A percentile compares a stretch with the other conserved stretches of the same genome.
These are phyloP conservation scores for Zasmidium cellare DNA, from an alignment of 2,329 filamentous ascomycete genomes.

Conservation along the genomic window DNA sequence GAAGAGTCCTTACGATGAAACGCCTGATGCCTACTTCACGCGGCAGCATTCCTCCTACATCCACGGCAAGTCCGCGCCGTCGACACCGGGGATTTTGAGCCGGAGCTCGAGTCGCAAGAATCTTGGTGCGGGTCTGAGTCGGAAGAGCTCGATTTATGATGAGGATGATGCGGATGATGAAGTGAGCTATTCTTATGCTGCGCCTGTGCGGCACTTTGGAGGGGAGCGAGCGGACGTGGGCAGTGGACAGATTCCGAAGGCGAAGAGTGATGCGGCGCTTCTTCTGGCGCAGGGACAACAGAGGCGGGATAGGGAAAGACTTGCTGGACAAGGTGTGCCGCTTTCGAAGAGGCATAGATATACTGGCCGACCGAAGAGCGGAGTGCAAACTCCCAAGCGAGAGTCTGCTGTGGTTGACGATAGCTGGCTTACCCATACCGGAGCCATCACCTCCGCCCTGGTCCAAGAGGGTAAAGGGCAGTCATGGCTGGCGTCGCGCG, in stretches of 20 bases:
- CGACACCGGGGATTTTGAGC: conserved; percentile 50
- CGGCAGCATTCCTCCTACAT: conserved; percentile 48
- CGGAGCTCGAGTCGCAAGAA: conserved; percentile 41
- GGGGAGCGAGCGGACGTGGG: conserved; percentile 20
- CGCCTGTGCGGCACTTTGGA: background rate
- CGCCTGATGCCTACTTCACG: conserved; percentile 25
- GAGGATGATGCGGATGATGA: conserved; percentile 12
- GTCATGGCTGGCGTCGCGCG: conserved; percentile 57
- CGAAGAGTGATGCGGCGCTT: conserved; percentile 48
- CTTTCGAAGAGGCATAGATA: conserved; percentile 16
- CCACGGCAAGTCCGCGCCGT: conserved; percentile 49
- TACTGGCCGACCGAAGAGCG: conserved; percentile 10
- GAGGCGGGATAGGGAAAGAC: background rate
- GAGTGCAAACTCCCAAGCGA: conserved; percentile 16
- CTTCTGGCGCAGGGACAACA: conserved; percentile 27
- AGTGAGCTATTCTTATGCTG: conserved; percentile 18
- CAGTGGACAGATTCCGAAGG: conserved; percentile 41
- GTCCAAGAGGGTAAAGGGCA: conserved; percentile 63
- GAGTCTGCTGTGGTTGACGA: conserved; percentile 38
- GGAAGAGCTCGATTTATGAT: conserved; percentile 32
- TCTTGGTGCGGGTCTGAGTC: conserved; percentile 33
- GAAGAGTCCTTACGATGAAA: conserved; percentile 29
- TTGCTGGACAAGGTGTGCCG: conserved; percentile 22
- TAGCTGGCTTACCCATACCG: conserved; percentile 62
- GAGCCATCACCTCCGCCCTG: conserved; percentile 56